Percentiles rank a stretch among this genome's conserved stretches.
Conservation (phyloP, 2,329 filamentous ascomycete genomes). For the Pseudocercospora pini-densiflorae region DNA sequence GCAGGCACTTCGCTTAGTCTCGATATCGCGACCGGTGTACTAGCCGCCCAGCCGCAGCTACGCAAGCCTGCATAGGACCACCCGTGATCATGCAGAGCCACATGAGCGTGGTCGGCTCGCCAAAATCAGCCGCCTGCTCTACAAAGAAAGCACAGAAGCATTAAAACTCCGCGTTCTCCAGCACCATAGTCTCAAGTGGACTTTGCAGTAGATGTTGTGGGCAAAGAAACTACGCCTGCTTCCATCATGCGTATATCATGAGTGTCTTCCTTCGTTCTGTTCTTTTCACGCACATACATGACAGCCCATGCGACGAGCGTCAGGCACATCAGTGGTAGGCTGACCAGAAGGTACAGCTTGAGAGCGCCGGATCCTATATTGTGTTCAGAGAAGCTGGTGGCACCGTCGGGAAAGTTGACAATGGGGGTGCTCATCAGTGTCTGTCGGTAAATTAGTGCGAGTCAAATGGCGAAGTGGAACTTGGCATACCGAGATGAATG, state of each 20-base stretch:
- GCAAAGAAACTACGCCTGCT: neutral
- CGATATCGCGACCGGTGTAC: neutral
- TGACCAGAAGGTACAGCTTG: slow-evolving; percentile 31
- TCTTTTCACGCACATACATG: slow-evolving; percentile 39
- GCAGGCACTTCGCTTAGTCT: neutral
- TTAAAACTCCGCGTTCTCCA: no score
- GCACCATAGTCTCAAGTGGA: no score
- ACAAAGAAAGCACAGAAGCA: no score
- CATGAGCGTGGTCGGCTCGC: neutral
- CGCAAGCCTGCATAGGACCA: neutral
- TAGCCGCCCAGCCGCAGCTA: neutral
- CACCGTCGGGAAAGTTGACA: slow-evolving; percentile 29
- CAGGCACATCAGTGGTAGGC: slow-evolving; percentile 42
- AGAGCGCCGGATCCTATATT: slow-evolving; percentile 15
- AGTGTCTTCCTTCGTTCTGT: neutral
- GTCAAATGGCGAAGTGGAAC: neutral
- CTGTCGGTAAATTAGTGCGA: slow-evolving; percentile 28
- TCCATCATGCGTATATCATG: neutral
- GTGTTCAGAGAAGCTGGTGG: slow-evolving; percentile 8
- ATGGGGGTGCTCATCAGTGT: slow-evolving; percentile 51
- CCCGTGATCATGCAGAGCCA: neutral
- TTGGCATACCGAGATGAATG: slow-evolving; percentile 48
- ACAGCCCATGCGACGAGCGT: slow-evolving; percentile 43
- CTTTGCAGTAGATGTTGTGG: neutral
- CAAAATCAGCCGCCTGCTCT: no score